A percentile compares a stretch with the other conserved stretches of the same genome.
Evolutionary conservation across 306 rosid species (phyloP).

Genomic region (Pyrus communis): DNA sequence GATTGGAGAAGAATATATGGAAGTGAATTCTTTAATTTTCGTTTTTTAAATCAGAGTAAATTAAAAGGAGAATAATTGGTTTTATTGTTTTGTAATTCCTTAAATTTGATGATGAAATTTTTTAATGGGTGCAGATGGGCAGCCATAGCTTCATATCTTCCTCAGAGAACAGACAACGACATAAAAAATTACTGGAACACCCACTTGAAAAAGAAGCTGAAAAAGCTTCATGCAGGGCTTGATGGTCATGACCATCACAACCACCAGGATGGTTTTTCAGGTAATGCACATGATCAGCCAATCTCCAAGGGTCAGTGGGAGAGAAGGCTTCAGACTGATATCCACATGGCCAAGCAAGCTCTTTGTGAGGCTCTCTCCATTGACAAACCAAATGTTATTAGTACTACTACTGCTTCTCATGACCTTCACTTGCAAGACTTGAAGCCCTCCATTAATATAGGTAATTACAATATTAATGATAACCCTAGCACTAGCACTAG

Average conservation of each 20-base stretch:
- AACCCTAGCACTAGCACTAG: not conserved
- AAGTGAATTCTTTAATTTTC: not conserved
- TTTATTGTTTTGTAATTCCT: not conserved
- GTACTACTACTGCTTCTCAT: not conserved
- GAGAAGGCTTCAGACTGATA: conserved; percentile 86
- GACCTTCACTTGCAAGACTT: conserved; percentile 6
- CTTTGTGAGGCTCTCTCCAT: conserved; percentile 78
- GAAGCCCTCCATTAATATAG: conserved; percentile 24
- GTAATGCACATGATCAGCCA: conserved; percentile 14
- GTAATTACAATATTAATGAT: not conserved
- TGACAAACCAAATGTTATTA: conserved; percentile 20
- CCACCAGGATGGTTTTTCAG: conserved; percentile 10
- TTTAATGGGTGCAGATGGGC: conserved; percentile 36
- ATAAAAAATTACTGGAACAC: conserved; percentile 51
- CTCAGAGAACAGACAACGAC: conserved; percentile 45
- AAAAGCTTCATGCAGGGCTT: conserved; percentile 20
- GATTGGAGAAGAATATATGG: not conserved
- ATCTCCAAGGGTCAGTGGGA: conserved; percentile 86
- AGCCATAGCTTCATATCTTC: conserved; percentile 44
- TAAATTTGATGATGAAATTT: not conserved
- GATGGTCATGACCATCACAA: conserved; percentile 10
- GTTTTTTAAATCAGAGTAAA: not conserved
- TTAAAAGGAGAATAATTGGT: not conserved
- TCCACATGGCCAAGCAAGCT: conserved; percentile 80
- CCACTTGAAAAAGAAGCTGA: conserved; percentile 39